phyloP scores from a whole-genome alignment of 2,329 filamentous ascomycete genomes.

The Lecanicillium sp. region DNA sequence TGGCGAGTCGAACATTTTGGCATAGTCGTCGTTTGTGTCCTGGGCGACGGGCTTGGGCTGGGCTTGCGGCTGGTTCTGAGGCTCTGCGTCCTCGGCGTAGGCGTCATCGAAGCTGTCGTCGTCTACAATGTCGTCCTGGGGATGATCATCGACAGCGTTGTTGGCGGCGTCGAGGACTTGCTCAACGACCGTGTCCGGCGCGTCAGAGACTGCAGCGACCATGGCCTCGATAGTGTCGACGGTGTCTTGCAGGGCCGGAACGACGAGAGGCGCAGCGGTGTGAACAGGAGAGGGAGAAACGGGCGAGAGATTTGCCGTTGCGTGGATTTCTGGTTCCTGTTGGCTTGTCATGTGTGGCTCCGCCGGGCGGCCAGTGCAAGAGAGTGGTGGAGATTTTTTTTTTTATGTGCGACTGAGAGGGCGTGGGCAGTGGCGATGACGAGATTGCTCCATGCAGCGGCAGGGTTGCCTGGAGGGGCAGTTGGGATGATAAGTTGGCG shows the following conservation, averaged over 20 bases:
- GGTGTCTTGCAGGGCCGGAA: constrained; percentile 47
- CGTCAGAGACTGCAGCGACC: constrained; percentile 30
- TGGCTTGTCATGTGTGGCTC: constrained; percentile 17
- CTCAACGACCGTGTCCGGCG: constrained; percentile 25
- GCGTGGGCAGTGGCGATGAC: background rate
- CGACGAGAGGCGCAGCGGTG: constrained; percentile 39
- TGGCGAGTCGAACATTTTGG: constrained; percentile 46
- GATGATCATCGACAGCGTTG: constrained; percentile 28
- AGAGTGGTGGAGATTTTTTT: constrained; percentile 13
- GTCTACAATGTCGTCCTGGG: constrained; percentile 34
- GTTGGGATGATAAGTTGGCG: background rate
- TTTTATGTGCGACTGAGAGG: no score
- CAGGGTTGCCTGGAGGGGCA: background rate
- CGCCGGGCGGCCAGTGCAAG: background rate
- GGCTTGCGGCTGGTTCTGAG: constrained; percentile 21
- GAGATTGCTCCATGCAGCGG: constrained; percentile 6
- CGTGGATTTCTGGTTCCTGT: constrained; percentile 41
- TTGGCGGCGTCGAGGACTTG: constrained; percentile 27
- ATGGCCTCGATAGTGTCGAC: constrained; percentile 46
- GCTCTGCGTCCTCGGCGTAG: constrained; percentile 35
- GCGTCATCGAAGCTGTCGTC: constrained; percentile 44
- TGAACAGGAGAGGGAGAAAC: constrained; percentile 45
- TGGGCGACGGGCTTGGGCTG: constrained; percentile 21
- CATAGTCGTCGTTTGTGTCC: constrained; percentile 43
- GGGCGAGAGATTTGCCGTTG: constrained; percentile 47